phyloP scores from a whole-genome alignment of 2,329 filamentous ascomycete species.

The Trichoderma sp. region DNA sequence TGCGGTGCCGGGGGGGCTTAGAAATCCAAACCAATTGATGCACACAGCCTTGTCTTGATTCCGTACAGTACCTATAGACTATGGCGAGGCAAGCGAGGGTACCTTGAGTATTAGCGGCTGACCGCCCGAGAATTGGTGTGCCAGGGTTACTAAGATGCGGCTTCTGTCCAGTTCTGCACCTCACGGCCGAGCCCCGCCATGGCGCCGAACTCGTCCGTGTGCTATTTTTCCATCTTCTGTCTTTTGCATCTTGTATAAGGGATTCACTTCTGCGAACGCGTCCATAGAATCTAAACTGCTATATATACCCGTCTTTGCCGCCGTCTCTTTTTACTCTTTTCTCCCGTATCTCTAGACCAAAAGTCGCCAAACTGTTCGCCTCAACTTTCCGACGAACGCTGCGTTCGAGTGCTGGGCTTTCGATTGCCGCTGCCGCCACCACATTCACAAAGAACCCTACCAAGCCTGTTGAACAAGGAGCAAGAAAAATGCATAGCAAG shows the following conservation, averaged over 20 bases:
- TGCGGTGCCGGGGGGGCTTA: not conserved
- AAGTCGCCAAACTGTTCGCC: conserved; percentile 84
- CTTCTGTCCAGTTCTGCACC: not conserved
- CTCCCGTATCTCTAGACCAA: not conserved
- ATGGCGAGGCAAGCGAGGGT: not conserved
- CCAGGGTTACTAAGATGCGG: not conserved
- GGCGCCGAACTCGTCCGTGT: not conserved
- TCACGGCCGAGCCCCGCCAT: not conserved
- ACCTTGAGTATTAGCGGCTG: not conserved
- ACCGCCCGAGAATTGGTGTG: not conserved
- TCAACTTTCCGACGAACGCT: conserved; percentile 73
- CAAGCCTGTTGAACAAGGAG: conserved; percentile 35
- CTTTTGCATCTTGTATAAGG: not conserved
- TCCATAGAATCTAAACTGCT: not conserved
- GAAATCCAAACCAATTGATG: not conserved
- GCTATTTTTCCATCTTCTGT: not conserved
- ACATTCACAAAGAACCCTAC: conserved; percentile 52
- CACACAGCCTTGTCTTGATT: not conserved
- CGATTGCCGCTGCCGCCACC: conserved; percentile 65
- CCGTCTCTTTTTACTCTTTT: not conserved
- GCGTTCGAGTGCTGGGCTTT: conserved; percentile 70
- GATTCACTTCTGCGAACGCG: conserved; percentile 1
- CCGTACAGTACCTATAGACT: not conserved
- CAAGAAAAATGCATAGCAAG: conserved; percentile 81
- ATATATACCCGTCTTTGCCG: not conserved